A percentile compares a stretch with the other conserved stretches of the same genome.
phyloP scores from a whole-genome alignment of 805 yeast species.

The Pichia manshurica region DNA sequence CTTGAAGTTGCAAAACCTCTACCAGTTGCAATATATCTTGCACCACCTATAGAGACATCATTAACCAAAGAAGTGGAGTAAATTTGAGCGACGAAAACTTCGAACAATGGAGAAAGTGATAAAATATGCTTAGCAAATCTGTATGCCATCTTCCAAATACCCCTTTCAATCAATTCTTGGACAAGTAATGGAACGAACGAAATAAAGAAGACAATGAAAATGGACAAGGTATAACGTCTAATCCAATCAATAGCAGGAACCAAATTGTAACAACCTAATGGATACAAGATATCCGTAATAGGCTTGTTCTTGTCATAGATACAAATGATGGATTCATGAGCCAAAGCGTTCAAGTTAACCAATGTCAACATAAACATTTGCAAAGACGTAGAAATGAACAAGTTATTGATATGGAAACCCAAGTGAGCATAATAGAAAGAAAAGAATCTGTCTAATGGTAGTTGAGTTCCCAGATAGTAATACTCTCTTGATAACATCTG shows the following conservation, averaged over 20 bases:
- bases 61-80: slow-evolving; percentile 65
- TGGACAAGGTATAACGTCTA: slow-evolving; percentile 73
- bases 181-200: slow-evolving; percentile 73
- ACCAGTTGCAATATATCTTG: slow-evolving; percentile 81
- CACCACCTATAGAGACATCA: slow-evolving; percentile 79
- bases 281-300: slow-evolving; percentile 57
- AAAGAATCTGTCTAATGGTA: slow-evolving; percentile 74
- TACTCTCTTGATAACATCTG: slow-evolving; percentile 82
- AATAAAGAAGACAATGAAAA: slow-evolving; percentile 75
- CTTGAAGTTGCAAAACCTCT: slow-evolving; percentile 82
- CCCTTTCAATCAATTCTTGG: slow-evolving; percentile 79
- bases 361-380: slow-evolving; percentile 66
- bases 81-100: slow-evolving; percentile 76
- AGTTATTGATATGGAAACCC: slow-evolving; percentile 79
- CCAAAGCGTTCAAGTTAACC: slow-evolving; percentile 65
- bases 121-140: slow-evolving; percentile 64
- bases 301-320: slow-evolving; percentile 60
- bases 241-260: slow-evolving; percentile 75
- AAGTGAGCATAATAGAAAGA: slow-evolving; percentile 84
- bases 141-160: slow-evolving; percentile 67
- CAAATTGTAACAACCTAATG: slow-evolving; percentile 70
- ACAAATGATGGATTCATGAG: slow-evolving; percentile 68
- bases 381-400: slow-evolving; percentile 70
- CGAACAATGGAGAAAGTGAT: slow-evolving; percentile 75
- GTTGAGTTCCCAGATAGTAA: slow-evolving; percentile 72